phyloP scores from a whole-genome alignment of 768 basidiomycete species.

The Mrakia gelida region DNA sequence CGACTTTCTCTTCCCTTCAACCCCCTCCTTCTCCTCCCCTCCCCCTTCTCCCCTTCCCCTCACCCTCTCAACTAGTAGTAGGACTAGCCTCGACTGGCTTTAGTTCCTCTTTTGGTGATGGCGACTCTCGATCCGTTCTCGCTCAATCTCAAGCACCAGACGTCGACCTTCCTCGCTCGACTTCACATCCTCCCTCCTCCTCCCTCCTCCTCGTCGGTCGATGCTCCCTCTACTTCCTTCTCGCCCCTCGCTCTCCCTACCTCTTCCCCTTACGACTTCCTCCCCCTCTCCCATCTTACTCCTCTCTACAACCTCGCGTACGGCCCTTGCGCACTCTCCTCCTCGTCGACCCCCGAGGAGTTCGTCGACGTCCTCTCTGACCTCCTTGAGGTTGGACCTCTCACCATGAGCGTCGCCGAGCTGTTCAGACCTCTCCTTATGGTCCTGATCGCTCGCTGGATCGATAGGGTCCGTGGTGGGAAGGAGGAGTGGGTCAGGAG shows the following conservation, averaged over 20 bases:
- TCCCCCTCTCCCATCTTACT: conserved; percentile 16
- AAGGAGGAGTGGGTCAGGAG: conserved; percentile 44
- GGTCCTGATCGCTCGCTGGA: conserved; percentile 78
- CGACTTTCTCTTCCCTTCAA: not conserved
- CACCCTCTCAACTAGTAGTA: not conserved
- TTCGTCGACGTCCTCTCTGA: conserved; percentile 52
- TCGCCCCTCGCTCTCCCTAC: not conserved
- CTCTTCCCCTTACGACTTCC: conserved; percentile 21
- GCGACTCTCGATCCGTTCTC: conserved; percentile 20
- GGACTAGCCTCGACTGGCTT: not conserved
- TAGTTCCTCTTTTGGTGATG: not conserved
- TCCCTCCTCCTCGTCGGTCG: not conserved
- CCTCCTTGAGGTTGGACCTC: conserved; percentile 58
- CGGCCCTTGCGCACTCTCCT: not conserved
- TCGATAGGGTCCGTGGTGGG: conserved; percentile 51
- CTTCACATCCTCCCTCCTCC: conserved; percentile 13
- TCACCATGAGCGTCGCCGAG: conserved; percentile 60
- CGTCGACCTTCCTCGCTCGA: conserved; percentile 1
- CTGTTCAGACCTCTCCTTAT: conserved; percentile 71
- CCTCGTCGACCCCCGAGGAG: not conserved
- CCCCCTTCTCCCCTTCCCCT: not conserved
- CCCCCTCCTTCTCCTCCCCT: not conserved
- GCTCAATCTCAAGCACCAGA: conserved; percentile 23
- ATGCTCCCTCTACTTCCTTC: not conserved
- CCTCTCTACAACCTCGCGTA: not conserved